Evolutionary conservation across 2,329 filamentous ascomycete genomes (phyloP).

Genomic region (Blastomyces percursus): DNA sequence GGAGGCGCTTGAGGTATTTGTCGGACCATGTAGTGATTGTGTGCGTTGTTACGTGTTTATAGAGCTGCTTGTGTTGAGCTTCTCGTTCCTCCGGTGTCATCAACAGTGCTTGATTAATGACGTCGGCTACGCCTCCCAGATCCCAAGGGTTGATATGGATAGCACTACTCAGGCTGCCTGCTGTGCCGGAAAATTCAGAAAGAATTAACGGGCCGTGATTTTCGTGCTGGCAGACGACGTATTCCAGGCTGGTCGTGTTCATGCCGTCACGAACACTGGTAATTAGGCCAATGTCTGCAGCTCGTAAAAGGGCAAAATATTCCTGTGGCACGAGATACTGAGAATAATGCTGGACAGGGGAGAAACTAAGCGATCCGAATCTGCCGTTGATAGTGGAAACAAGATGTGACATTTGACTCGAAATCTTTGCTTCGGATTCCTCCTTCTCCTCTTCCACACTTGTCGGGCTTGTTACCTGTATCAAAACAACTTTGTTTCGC

Average conservation of each 20-base stretch:
- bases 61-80: slow-evolving; percentile 62
- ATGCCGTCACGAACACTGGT: slow-evolving; percentile 94
- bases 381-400: slow-evolving; percentile 85
- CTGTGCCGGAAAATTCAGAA: slow-evolving; percentile 93
- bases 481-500: slow-evolving; percentile 82
- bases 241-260: slow-evolving; percentile 95
- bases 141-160: slow-evolving; percentile 98
- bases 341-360: slow-evolving; percentile 87
- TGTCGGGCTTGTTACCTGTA: slow-evolving; percentile 87
- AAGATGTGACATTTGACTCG: slow-evolving; percentile 79
- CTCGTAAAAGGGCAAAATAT: slow-evolving; percentile 86
- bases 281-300: slow-evolving; percentile 84
- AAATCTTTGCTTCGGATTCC: slow-evolving; percentile 66
- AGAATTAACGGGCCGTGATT: slow-evolving; percentile 80
- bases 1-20: slow-evolving; percentile 64
- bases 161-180: slow-evolving; percentile 70
- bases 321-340: slow-evolving; percentile 84
- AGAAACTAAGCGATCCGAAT: slow-evolving; percentile 78
- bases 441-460: slow-evolving; percentile 68
- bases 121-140: slow-evolving; percentile 66
- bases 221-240: slow-evolving; percentile 82
- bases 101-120: slow-evolving; percentile 69
- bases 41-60: slow-evolving; percentile 72
- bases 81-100: slow-evolving; percentile 59
- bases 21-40: slow-evolving; percentile 80